These are phyloP conservation scores for Coprinellus micaceus DNA, from an alignment of 768 basidiomycete species.

Conservation along the genomic window DNA sequence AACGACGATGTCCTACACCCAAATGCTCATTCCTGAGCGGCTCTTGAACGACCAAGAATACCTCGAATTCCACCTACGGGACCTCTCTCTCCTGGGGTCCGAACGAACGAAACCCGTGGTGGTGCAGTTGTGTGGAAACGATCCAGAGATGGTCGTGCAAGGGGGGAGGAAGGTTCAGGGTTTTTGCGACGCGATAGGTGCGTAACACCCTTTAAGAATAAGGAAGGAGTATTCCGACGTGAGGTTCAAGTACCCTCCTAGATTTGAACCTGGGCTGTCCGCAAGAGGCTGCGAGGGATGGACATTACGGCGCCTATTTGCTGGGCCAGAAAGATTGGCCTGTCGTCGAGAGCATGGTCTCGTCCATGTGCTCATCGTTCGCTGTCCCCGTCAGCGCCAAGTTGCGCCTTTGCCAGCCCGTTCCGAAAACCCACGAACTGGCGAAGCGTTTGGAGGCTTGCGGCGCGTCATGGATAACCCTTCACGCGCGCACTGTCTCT, in stretches of 20 bases:
- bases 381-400: conserved; percentile 65
- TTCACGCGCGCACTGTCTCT: conserved; percentile 74
- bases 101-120: conserved; percentile 48
- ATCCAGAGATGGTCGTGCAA: conserved; percentile 55
- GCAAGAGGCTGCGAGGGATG: conserved; percentile 61
- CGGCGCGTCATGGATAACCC: conserved; percentile 66
- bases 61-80: conserved; percentile 57
- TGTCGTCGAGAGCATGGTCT: conserved; percentile 61
- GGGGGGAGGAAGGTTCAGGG: conserved; percentile 58
- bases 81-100: conserved; percentile 36
- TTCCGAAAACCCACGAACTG: conserved; percentile 50
- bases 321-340: conserved; percentile 72
- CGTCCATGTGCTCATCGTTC: conserved; percentile 59
- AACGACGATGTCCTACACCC: conserved; percentile 67
- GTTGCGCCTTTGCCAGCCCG: conserved; percentile 54
- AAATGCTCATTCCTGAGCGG: conserved; percentile 67
- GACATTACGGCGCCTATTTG: conserved; percentile 75
- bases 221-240: neutral
- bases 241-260: conserved; percentile 24
- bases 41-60: conserved; percentile 64
- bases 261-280: conserved; percentile 84
- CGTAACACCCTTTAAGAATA: conserved; percentile 9
- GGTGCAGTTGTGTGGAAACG: conserved; percentile 72
- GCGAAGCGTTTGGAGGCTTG: conserved; percentile 56
- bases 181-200: conserved; percentile 71